phyloP scores from a whole-genome alignment of 306 rosid species.

The Cucumis sativus region Cucumber_9930_V3 NC_026661.2:21717001-21717500 shows the following conservation, averaged over 20 bases:
- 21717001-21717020: neutral
- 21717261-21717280: neutral
- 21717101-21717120: neutral
- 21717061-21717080: neutral
- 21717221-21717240: no score
- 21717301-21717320: neutral
- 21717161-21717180: no score
- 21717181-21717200: no score
- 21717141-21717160: no score
- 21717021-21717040: neutral
- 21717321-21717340: neutral
- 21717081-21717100: neutral
- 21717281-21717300: neutral
- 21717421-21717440: neutral
- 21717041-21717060: neutral
- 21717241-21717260: neutral
- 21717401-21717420: neutral
- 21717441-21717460: neutral
- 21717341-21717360: neutral
- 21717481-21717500: neutral
- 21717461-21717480: neutral
- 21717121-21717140: no score
- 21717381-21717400: neutral
- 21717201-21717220: no score
- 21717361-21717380: neutral